Base-by-base conservation (phyloP, 306 rosid genomes). In the Dryas drummondii region DNA sequence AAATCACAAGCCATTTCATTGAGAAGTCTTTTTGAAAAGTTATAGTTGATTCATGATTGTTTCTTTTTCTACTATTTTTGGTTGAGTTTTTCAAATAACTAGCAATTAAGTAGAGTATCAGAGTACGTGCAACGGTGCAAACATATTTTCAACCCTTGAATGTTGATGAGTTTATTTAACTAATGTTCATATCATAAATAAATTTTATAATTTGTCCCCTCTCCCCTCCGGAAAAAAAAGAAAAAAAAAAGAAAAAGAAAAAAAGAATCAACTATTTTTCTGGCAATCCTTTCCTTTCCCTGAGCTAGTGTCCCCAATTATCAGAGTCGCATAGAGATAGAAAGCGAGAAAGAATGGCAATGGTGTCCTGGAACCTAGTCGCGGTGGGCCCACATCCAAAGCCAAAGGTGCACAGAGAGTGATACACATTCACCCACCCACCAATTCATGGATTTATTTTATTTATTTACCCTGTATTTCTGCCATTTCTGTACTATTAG, bases 291-390 rank as follows among this genome's bases (percentile, higher is more conserved):
- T 42, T 60, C 58, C 60, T 66, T 48, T 74, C 71, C 49, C 52
- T 9, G 27, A 42, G 41, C 70, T 41, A 37, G 47, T 56, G 50
- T 47, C 62, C 72, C 55, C 2, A 50, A 58, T 10, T 65, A 60
- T 22, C 56, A 74, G 37, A 32, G 65, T 78, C 84, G 6, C 67
- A 68, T 17, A 65, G 41, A 32, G 50, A 22, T 9, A 58, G 58
- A 66, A n/a, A 50, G n/a, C 9, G 44, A 44, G 46, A 44, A 19
- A 77, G 46, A 66, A 80, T 85, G 85, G 89, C 91, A 71, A 75
- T 87, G 96, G 88, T 78, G 63, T 83, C 85, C 6, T 83, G 77
- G 80, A 83, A 76, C 76, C 46, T 79, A 61, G 8, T 32, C 63
- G 22, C 17, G 3, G 57, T 86, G 8, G 54, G 84, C 54, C 76